Conservation (phyloP, 202 grass and related monocot species). For the Panicum hallii region DNA sequence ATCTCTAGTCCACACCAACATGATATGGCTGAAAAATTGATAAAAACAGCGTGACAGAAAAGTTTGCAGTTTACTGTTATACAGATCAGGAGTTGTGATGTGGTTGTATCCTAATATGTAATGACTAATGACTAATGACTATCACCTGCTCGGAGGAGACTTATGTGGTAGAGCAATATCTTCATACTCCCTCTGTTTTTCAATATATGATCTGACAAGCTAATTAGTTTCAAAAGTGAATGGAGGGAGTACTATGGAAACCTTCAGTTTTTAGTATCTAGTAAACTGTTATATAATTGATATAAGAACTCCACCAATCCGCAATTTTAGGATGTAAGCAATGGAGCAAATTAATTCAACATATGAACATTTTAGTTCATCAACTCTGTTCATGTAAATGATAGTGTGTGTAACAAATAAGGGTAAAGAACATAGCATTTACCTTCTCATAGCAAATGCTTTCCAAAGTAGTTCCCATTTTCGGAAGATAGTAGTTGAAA, state of each 20-base stretch:
- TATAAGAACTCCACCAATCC: neutral
- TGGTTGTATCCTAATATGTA: neutral
- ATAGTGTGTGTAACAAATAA: slow-evolving; percentile 27
- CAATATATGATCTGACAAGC: neutral
- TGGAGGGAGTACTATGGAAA: slow-evolving; percentile 2
- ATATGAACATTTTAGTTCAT: slow-evolving; percentile 14
- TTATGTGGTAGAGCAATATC: neutral
- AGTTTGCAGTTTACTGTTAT: slow-evolving; percentile 23
- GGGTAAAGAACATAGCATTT: slow-evolving; percentile 23
- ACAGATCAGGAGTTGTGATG: neutral
- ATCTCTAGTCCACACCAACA: slow-evolving; percentile 7
- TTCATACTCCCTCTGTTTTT: neutral
- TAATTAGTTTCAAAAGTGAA: neutral
- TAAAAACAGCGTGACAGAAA: neutral
- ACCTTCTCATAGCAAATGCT: slow-evolving; percentile 94
- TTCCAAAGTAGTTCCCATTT: slow-evolving; percentile 84
- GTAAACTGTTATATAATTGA: neutral
- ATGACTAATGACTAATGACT: neutral
- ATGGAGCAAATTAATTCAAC: slow-evolving; percentile 8
- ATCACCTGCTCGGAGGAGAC: neutral
- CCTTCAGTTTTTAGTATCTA: neutral
- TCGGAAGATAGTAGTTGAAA: slow-evolving; percentile 92
- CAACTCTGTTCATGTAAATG: slow-evolving; percentile 27
- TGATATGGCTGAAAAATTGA: neutral
- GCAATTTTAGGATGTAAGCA: slow-evolving; percentile 4